Conservation (phyloP, 345 rosid species). For the Excoecaria cochinchinensis region DNA sequence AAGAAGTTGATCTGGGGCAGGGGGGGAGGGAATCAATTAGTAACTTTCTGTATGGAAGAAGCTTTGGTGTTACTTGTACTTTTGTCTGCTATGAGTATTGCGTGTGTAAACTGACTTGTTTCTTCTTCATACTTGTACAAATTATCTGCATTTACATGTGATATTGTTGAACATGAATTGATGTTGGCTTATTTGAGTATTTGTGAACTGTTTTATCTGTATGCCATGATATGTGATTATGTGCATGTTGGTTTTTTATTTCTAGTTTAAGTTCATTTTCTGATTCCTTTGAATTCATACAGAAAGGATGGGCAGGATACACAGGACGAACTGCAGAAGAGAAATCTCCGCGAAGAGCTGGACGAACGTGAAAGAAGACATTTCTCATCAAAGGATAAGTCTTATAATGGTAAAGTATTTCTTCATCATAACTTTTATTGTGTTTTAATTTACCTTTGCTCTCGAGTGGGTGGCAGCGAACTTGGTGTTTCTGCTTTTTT, state of each 20-base stretch:
- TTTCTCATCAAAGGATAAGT: constrained; percentile 83
- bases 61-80: neutral
- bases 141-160: constrained; percentile 6
- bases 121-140: neutral
- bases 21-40: neutral
- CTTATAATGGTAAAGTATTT: constrained; percentile 48
- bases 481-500: neutral
- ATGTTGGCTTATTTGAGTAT: neutral
- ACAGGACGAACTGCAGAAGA: constrained; percentile 79
- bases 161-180: neutral
- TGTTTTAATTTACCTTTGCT: constrained; percentile 3
- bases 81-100: neutral
- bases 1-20: neutral
- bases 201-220: neutral
- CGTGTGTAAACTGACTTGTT: neutral
- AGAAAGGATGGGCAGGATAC: constrained; percentile 96
- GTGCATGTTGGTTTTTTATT: neutral
- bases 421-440: too few species aligned
- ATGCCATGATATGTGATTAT: neutral
- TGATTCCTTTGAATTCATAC: constrained; percentile 19
- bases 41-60: neutral
- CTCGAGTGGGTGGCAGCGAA: constrained; percentile 6
- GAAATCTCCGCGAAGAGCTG: constrained; percentile 78
- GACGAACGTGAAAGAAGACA: constrained; percentile 90
- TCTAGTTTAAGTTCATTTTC: neutral